Conservation (phyloP, 345 rosid genomes). For the Viola odorata region DNA sequence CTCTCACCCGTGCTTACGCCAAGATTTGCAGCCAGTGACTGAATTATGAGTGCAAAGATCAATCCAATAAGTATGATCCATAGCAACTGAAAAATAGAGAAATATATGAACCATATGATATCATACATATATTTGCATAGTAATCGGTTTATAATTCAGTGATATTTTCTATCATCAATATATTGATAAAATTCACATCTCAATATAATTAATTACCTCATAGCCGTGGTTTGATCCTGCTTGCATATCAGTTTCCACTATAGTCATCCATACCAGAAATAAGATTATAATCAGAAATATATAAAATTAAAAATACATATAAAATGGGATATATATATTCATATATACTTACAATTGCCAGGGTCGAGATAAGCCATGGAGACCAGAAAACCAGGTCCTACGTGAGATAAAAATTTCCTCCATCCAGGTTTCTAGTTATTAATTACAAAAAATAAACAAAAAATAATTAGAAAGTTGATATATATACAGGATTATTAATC, state of each 20-base stretch:
- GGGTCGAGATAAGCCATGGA: slow-evolving; percentile 67
- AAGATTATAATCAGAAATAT: background rate
- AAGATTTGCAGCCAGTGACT: slow-evolving; percentile 64
- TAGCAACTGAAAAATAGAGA: slow-evolving; percentile 34
- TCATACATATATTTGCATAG: too few species aligned
- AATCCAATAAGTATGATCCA: slow-evolving; percentile 60
- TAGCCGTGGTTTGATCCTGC: slow-evolving; percentile 54
- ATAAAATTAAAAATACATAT: background rate
- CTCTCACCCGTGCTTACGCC: slow-evolving; percentile 60
- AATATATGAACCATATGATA: background rate
- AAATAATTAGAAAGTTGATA: too few species aligned
- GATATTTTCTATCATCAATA: too few species aligned
- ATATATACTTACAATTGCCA: slow-evolving; percentile 36
- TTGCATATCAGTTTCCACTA: slow-evolving; percentile 76
- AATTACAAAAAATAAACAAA: background rate
- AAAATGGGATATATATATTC: background rate
- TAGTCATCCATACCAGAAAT: background rate
- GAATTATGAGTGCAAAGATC: slow-evolving; percentile 60
- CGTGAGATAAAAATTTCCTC: slow-evolving; percentile 42
- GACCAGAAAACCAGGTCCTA: slow-evolving; percentile 66
- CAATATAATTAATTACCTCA: slow-evolving; percentile 32
- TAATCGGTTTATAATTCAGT: too few species aligned
- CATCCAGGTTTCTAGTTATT: slow-evolving; percentile 44
- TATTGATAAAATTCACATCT: background rate
- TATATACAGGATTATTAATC: background rate